A percentile compares a stretch with the other conserved stretches of the same genome.
Evolutionary conservation across 495 filamentous ascomycete genomes (phyloP).

Genomic region (Penicillium longicatenatum): DNA sequence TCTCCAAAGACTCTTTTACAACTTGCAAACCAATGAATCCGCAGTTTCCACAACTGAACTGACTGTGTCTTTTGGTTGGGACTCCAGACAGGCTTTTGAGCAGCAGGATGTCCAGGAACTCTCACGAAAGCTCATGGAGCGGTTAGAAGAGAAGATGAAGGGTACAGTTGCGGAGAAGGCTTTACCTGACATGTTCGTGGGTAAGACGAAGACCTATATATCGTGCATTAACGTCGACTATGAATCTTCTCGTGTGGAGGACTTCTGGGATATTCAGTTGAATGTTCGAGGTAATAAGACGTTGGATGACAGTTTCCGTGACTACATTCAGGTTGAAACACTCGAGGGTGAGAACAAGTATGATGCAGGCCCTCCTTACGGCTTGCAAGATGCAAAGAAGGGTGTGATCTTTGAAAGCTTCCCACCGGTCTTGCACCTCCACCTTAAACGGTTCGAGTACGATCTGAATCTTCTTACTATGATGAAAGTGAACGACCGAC

Average conservation of each 20-base stretch:
- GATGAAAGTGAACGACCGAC: conserved; percentile 99
- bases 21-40: conserved; percentile 76
- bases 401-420: conserved; percentile 97
- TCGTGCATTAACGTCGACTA: conserved; percentile 98
- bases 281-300: conserved; percentile 94
- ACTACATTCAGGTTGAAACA: conserved; percentile 95
- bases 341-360: conserved; percentile 99
- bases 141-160: conserved; percentile 96
- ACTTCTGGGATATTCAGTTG: conserved; percentile 98
- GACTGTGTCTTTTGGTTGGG: conserved; percentile 96
- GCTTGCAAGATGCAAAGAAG: conserved; percentile 94
- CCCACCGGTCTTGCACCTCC: conserved; percentile 90
- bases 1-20: conserved; percentile 91
- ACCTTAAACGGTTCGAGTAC: conserved; percentile 98
- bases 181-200: conserved; percentile 86
- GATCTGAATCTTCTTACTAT: conserved; percentile 93
- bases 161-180: conserved; percentile 93
- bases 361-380: conserved; percentile 82
- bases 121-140: conserved; percentile 94
- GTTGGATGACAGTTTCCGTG: conserved; percentile 89
- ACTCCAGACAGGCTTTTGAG: conserved; percentile 96
- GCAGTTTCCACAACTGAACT: conserved; percentile 91
- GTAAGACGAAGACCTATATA: conserved; percentile 97
- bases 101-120: conserved; percentile 99
- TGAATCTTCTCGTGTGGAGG: conserved; percentile 90